Percentiles rank a stretch among this genome's conserved stretches.
Evolutionary conservation across 768 basidiomycete species (phyloP).

Genomic region (Melanogaster broomeanus): DNA sequence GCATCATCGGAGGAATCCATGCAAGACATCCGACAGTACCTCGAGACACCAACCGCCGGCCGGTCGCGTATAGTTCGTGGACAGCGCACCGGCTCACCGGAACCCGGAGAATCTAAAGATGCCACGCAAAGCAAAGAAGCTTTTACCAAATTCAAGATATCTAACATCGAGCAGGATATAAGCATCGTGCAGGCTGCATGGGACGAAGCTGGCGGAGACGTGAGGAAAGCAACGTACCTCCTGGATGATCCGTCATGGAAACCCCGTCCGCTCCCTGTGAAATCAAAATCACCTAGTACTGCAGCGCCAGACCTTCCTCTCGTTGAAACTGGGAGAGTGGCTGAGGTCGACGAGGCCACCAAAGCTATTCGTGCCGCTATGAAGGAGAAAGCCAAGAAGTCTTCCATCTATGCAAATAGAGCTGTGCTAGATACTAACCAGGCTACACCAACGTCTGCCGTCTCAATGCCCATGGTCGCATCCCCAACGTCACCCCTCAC

Average conservation of each 20-base stretch:
- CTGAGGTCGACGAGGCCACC: constrained; percentile 72
- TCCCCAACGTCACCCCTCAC: constrained; percentile 42
- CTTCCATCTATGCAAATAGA: constrained; percentile 79
- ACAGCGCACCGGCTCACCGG: constrained; percentile 34
- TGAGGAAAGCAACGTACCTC: constrained; percentile 57
- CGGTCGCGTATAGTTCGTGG: constrained; percentile 55
- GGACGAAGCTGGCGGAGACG: constrained; percentile 61
- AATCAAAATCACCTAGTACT: constrained; percentile 11
- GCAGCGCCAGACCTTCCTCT: constrained; percentile 19
- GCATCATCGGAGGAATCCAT: constrained; percentile 72
- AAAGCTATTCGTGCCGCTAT: constrained; percentile 64
- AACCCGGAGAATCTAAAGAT: constrained; percentile 32
- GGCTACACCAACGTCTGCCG: constrained; percentile 37
- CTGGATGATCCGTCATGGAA: constrained; percentile 61
- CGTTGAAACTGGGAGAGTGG: constrained; percentile 57
- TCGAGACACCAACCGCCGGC: constrained; percentile 43
- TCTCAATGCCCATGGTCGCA: constrained; percentile 35
- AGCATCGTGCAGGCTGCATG: constrained; percentile 63
- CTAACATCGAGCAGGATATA: constrained; percentile 48
- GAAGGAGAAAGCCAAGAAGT: constrained; percentile 78
- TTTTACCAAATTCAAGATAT: constrained; percentile 63
- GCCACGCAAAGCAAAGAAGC: constrained; percentile 18
- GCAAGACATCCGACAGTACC: constrained; percentile 44
- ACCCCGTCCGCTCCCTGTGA: constrained; percentile 28
- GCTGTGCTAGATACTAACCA: constrained; percentile 48